phyloP scores from a whole-genome alignment of 208 protist species.

The Trypanosoma grayi region DNA sequence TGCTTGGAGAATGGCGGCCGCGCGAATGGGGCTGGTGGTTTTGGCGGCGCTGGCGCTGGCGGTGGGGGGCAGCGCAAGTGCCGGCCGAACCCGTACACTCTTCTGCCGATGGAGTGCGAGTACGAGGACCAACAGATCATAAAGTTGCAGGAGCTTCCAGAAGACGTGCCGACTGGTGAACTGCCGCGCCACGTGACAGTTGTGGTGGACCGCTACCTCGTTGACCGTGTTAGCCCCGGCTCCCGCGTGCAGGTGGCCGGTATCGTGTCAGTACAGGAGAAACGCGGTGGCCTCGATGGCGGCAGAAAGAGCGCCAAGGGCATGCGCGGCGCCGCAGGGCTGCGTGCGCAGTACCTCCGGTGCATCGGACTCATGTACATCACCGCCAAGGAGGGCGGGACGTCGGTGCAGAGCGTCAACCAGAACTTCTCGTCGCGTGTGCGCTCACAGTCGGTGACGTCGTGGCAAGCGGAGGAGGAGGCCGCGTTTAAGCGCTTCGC shows the following conservation, averaged over 20 bases:
- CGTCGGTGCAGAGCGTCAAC: conserved; percentile 76
- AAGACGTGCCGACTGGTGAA: conserved; percentile 93
- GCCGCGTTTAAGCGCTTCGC: conserved; percentile 88
- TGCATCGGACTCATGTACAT: conserved; percentile 87
- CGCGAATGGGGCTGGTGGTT: conserved; percentile 17
- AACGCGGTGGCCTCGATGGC: conserved; percentile 51
- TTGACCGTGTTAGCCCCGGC: conserved; percentile 94
- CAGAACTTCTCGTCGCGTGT: conserved; percentile 88
- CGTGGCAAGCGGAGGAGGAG: conserved; percentile 90
- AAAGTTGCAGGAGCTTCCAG: conserved; percentile 95
- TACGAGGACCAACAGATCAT: conserved; percentile 93
- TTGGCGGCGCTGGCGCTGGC: background rate
- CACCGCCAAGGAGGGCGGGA: conserved; percentile 35
- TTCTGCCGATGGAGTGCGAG: conserved; percentile 91
- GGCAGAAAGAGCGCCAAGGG: conserved; percentile 28
- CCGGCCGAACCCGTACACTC: conserved; percentile 91
- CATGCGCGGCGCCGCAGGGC: conserved; percentile 54
- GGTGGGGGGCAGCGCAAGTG: conserved; percentile 53
- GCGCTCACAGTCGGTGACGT: conserved; percentile 63
- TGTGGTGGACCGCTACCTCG: conserved; percentile 89
- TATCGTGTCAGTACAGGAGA: conserved; percentile 86
- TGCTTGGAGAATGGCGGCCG: conserved; percentile 83
- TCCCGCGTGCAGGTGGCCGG: conserved; percentile 95
- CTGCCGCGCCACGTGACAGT: conserved; percentile 88
- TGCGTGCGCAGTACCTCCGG: conserved; percentile 90